phyloP scores from a whole-genome alignment of 805 yeast species.

The Pichia thaimueangensis region DNA sequence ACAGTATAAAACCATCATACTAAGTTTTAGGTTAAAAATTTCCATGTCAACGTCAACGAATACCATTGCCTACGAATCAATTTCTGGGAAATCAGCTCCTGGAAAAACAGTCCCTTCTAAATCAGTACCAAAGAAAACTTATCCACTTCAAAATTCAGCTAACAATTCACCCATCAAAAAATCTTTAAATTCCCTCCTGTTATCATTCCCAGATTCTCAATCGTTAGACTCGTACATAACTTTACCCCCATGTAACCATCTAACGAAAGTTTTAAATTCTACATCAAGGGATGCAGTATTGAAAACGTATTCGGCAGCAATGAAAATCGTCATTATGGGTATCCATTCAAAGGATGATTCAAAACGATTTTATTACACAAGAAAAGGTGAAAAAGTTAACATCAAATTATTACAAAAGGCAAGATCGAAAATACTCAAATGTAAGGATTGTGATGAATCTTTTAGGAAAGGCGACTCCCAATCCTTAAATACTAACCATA shows the following conservation, averaged over 20 bases:
- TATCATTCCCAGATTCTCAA: conserved; percentile 1
- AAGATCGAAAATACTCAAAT: conserved; percentile 40
- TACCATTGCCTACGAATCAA: background rate
- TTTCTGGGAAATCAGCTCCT: conserved; percentile 7
- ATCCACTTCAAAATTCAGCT: background rate
- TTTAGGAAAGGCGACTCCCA: conserved; percentile 19
- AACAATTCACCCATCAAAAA: conserved; percentile 1
- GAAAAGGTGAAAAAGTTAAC: conserved; percentile 35
- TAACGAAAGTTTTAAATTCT: conserved; percentile 41
- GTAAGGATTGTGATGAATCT: conserved; percentile 43
- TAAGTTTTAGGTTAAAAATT: too few species aligned
- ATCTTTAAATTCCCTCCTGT: background rate
- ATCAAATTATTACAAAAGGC: conserved; percentile 33
- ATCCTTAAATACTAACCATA: background rate
- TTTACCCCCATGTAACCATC: conserved; percentile 45
- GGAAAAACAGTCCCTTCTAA: conserved; percentile 17
- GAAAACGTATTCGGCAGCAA: conserved; percentile 45
- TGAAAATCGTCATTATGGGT: conserved; percentile 33
- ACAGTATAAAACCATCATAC: background rate
- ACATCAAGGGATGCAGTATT: conserved; percentile 44
- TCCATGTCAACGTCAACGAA: background rate
- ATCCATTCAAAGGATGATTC: conserved; percentile 10
- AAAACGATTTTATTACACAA: conserved; percentile 17
- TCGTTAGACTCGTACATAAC: conserved; percentile 22
- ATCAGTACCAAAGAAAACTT: conserved; percentile 16